Conservation (phyloP, 495 filamentous ascomycete species). For the Aspergillus leporis region DNA sequence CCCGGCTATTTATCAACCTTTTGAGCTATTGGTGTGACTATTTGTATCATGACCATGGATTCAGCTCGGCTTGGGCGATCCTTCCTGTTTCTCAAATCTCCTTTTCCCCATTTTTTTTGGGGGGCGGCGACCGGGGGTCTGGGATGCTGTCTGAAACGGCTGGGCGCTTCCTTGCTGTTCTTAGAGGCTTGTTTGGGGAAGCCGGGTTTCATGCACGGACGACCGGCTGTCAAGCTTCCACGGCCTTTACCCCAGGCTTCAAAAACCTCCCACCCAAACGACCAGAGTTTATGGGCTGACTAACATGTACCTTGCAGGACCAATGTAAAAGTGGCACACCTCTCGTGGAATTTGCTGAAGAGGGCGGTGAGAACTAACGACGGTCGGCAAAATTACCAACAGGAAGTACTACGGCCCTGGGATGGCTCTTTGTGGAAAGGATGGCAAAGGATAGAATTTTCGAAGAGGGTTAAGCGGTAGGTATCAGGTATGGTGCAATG, state of each 20-base stretch:
- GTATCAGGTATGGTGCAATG: not conserved
- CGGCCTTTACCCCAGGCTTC: constrained; percentile 15
- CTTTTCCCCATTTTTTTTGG: not conserved
- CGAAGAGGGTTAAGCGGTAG: not conserved
- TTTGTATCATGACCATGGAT: constrained; percentile 5
- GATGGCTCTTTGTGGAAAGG: not conserved
- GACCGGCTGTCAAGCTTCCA: constrained; percentile 19
- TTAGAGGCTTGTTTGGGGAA: constrained; percentile 1
- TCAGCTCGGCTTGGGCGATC: not conserved
- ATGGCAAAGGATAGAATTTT: not conserved
- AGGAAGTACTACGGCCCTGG: too few species aligned
- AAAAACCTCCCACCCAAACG: constrained; percentile 9
- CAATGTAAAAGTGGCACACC: constrained; percentile 61
- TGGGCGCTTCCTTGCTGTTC: not conserved
- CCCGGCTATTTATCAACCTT: constrained; percentile 9
- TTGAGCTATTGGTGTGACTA: constrained; percentile 12
- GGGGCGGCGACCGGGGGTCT: constrained; percentile 9
- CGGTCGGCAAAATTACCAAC: not conserved
- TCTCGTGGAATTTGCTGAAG: constrained; percentile 52
- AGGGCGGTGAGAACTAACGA: constrained; percentile 15
- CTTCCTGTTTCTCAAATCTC: not conserved
- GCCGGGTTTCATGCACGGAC: constrained; percentile 14
- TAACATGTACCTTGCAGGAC: constrained; percentile 46
- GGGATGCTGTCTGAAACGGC: constrained; percentile 7
- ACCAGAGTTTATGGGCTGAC: constrained; percentile 10